phyloP scores from a whole-genome alignment of 1,284 basidiomycete species.

The Cryptococcus deneoformans region DNA sequence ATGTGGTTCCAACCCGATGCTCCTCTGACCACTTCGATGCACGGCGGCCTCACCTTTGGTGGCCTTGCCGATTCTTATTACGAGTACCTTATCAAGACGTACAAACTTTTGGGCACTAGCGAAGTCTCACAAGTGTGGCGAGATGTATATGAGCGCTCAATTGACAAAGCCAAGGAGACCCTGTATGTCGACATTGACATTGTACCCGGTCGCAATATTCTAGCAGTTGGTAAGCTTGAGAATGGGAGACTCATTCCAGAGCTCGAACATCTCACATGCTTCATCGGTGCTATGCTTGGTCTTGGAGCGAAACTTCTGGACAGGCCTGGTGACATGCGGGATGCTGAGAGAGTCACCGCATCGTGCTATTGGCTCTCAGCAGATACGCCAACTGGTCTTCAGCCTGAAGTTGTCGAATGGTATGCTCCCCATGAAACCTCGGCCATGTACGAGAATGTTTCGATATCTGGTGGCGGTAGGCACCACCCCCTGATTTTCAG shows the following conservation, averaged over 20 bases:
- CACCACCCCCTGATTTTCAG: slow-evolving; percentile 21
- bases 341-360: slow-evolving; percentile 50
- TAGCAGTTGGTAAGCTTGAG: slow-evolving; percentile 47
- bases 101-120: slow-evolving; percentile 52
- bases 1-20: slow-evolving; percentile 46
- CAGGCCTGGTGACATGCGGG: slow-evolving; percentile 49
- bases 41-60: slow-evolving; percentile 50
- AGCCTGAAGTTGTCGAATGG: slow-evolving; percentile 49
- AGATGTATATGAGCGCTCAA: slow-evolving; percentile 49
- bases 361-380: slow-evolving; percentile 56
- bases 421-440: slow-evolving; percentile 27
- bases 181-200: slow-evolving; percentile 49
- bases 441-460: slow-evolving; percentile 32
- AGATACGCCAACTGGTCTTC: slow-evolving; percentile 47
- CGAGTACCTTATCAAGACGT: slow-evolving; percentile 57
- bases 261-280: slow-evolving; percentile 52
- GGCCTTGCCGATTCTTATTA: slow-evolving; percentile 54
- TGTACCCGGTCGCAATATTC: slow-evolving; percentile 47
- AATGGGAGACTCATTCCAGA: slow-evolving; percentile 25
- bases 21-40: slow-evolving; percentile 3
- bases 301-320: slow-evolving; percentile 54
- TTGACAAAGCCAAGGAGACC: slow-evolving; percentile 51
- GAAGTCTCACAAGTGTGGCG: slow-evolving; percentile 48
- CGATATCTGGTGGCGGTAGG: slow-evolving; percentile 11
- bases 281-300: slow-evolving; percentile 57